phyloP scores from a whole-genome alignment of 108 stramenopile genomes.

The Nitzschia sp. region DNA sequence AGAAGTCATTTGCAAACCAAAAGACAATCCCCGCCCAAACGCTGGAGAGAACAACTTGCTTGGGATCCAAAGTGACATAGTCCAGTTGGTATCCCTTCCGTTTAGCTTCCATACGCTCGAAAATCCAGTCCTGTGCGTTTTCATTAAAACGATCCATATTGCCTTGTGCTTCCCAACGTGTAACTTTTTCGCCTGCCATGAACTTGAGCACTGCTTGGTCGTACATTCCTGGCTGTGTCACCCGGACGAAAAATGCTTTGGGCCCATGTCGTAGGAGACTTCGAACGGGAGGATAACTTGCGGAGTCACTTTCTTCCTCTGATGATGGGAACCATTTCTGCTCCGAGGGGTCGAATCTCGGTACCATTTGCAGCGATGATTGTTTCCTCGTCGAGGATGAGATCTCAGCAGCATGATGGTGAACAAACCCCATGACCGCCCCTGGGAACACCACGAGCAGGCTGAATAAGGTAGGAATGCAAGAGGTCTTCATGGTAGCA shows the following conservation, averaged over 20 bases:
- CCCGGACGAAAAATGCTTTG: constrained; percentile 52
- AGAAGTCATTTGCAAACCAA: constrained; percentile 1
- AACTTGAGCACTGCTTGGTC: constrained; percentile 71
- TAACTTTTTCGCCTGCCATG: constrained; percentile 54
- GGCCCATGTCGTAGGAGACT: constrained; percentile 61
- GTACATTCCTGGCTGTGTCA: constrained; percentile 50
- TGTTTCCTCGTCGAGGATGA: not conserved
- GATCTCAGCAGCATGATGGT: not conserved
- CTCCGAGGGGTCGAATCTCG: not conserved
- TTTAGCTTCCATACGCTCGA: constrained; percentile 49
- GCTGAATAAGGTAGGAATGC: no score
- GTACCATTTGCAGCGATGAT: constrained; percentile 8
- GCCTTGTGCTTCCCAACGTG: constrained; percentile 57
- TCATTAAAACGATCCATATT: constrained; percentile 72
- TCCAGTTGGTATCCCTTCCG: constrained; percentile 18
- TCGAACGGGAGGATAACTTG: constrained; percentile 47
- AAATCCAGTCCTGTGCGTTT: constrained; percentile 66
- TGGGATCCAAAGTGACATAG: constrained; percentile 25
- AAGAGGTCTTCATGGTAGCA: no score
- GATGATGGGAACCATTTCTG: constrained; percentile 5
- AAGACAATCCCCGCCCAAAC: constrained; percentile 22
- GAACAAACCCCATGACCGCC: not conserved
- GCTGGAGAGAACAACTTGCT: constrained; percentile 24
- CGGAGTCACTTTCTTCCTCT: constrained; percentile 28
- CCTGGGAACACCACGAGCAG: not conserved